phyloP scores from a whole-genome alignment of 371 early-diverging fungal species.

The Haplosporangium sp. region DNA sequence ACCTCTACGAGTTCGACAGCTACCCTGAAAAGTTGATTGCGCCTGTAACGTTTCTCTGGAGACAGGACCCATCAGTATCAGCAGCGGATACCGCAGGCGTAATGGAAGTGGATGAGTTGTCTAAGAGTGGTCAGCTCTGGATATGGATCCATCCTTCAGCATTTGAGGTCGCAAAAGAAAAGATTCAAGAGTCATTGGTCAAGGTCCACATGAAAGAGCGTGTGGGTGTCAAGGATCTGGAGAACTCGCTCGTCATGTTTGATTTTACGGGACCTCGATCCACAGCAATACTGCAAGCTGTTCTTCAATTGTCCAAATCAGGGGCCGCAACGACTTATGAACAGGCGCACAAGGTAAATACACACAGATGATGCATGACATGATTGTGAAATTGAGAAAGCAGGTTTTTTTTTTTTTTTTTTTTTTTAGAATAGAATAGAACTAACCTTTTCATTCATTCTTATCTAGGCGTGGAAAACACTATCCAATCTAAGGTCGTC shows the following conservation, averaged over 20 bases:
- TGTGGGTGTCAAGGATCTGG: conserved; percentile 47
- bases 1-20: conserved; percentile 61
- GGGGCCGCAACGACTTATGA: conserved; percentile 19
- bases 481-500: conserved; percentile 66
- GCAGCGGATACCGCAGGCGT: neutral
- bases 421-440: neutral
- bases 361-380: too few relatives aligned
- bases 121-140: conserved; percentile 61
- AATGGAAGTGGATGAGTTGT: conserved; percentile 37
- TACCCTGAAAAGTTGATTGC: conserved; percentile 72
- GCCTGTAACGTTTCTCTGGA: conserved; percentile 79
- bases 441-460: neutral
- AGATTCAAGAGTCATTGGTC: conserved; percentile 37
- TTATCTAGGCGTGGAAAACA: conserved; percentile 59
- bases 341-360: conserved; percentile 52
- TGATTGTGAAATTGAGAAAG: too few relatives aligned
- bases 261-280: conserved; percentile 85
- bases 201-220: conserved; percentile 7
- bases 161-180: conserved; percentile 53
- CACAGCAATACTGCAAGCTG: conserved; percentile 73
- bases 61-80: conserved; percentile 39
- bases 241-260: conserved; percentile 67
- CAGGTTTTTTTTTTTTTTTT: too few relatives aligned
- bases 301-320: conserved; percentile 19
- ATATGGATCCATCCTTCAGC: conserved; percentile 77